A percentile compares a stretch with the other conserved stretches of the same genome.
Evolutionary conservation across 2,329 filamentous ascomycete genomes (phyloP).

Genomic region (Fusarium liriodendri): DNA sequence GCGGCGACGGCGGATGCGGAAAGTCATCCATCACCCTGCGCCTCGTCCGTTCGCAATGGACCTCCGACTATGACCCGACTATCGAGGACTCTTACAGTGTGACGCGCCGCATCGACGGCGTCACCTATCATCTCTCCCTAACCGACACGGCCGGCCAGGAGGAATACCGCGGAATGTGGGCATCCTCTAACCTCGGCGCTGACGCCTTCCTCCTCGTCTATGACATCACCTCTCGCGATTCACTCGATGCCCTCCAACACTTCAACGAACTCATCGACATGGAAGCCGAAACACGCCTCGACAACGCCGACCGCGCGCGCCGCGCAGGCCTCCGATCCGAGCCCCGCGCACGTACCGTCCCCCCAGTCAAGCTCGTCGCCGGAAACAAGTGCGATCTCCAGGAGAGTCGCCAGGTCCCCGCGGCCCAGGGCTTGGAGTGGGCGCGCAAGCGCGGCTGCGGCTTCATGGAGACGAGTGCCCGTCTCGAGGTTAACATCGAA

Average conservation of each 20-base stretch:
- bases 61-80: constrained; percentile 83
- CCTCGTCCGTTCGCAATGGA: constrained; percentile 86
- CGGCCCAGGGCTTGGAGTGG: constrained; percentile 80
- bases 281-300: constrained; percentile 77
- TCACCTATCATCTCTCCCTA: constrained; percentile 81
- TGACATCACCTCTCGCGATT: constrained; percentile 80
- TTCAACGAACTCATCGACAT: constrained; percentile 88
- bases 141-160: constrained; percentile 92
- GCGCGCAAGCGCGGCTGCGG: constrained; percentile 78
- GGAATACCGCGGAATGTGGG: constrained; percentile 90
- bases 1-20: constrained; percentile 85
- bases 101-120: constrained; percentile 82
- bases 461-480: constrained; percentile 90
- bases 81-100: constrained; percentile 89
- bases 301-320: constrained; percentile 68
- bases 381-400: constrained; percentile 90
- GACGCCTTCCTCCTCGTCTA: constrained; percentile 90
- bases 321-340: constrained; percentile 53
- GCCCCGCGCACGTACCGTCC: constrained; percentile 63
- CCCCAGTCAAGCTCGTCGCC: constrained; percentile 84
- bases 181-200: constrained; percentile 78
- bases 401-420: constrained; percentile 74
- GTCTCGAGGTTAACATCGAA: constrained; percentile 88
- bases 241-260: constrained; percentile 78
- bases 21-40: constrained; percentile 89